phyloP scores from a whole-genome alignment of 2,329 filamentous ascomycete species.

The Furcasterigmium furcatum region DNA sequence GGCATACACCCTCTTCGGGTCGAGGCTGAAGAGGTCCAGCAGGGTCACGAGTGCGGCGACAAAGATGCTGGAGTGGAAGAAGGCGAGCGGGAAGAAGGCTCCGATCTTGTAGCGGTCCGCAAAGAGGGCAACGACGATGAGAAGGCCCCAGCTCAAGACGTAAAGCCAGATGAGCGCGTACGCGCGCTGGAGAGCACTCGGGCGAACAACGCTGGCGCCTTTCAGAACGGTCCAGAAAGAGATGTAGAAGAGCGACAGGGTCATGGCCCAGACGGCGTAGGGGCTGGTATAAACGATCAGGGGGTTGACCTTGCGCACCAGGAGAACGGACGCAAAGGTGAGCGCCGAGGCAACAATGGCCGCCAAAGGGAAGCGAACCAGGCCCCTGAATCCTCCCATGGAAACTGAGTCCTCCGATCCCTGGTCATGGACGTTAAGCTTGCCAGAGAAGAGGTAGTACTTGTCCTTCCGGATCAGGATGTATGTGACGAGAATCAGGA shows the following conservation, averaged over 20 bases:
- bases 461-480: conserved; percentile 70
- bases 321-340: conserved; percentile 69
- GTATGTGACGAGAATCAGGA: conserved; percentile 66
- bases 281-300: conserved; percentile 87
- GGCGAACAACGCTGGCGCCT: conserved; percentile 74
- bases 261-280: conserved; percentile 87
- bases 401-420: conserved; percentile 58
- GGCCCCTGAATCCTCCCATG: conserved; percentile 74
- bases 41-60: conserved; percentile 72
- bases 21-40: conserved; percentile 75
- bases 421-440: conserved; percentile 47
- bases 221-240: conserved; percentile 80
- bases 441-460: conserved; percentile 80
- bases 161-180: conserved; percentile 87
- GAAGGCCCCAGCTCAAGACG: conserved; percentile 65
- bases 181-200: conserved; percentile 79
- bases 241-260: conserved; percentile 76
- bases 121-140: conserved; percentile 72
- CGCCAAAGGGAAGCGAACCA: conserved; percentile 80
- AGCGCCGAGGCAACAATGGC: conserved; percentile 64
- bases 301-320: conserved; percentile 82
- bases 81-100: conserved; percentile 76
- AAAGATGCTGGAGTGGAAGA: conserved; percentile 75
- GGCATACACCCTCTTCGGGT: conserved; percentile 67
- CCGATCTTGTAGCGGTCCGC: conserved; percentile 71